These are phyloP conservation scores for Suhomyces faveliae DNA, from an alignment of 805 yeast species.

Conservation along the genomic window DNA sequence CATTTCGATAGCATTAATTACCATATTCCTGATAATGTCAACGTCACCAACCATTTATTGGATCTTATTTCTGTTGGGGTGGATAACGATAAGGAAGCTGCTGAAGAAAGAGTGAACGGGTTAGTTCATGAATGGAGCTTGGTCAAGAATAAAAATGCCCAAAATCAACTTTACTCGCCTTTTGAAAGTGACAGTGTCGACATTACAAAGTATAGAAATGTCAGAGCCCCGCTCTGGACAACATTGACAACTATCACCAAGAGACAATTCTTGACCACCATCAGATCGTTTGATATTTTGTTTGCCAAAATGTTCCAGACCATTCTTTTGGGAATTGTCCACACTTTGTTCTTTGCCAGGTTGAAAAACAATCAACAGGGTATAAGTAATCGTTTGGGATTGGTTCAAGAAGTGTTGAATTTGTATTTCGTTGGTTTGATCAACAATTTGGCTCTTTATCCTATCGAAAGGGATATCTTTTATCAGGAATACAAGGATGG, in stretches of 20 bases:
- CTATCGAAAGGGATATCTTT: slow-evolving; percentile 23
- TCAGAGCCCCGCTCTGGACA: slow-evolving; percentile 4
- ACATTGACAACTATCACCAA: slow-evolving; percentile 15
- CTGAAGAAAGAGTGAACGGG: slow-evolving; percentile 20
- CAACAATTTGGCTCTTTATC: slow-evolving; percentile 25
- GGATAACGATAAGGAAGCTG: slow-evolving; percentile 24
- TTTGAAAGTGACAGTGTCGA: background rate
- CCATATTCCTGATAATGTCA: slow-evolving; percentile 14
- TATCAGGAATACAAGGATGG: slow-evolving; percentile 28
- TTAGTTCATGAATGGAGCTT: slow-evolving; percentile 30
- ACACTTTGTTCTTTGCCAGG: slow-evolving; percentile 25
- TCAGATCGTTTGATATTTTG: slow-evolving; percentile 21
- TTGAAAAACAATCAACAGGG: slow-evolving; percentile 19
- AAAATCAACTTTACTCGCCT: background rate
- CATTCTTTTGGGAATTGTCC: slow-evolving; percentile 18
- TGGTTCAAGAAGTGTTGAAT: slow-evolving; percentile 23
- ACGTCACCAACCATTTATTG: slow-evolving; percentile 21
- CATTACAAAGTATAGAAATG: background rate
- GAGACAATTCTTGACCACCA: slow-evolving; percentile 20
- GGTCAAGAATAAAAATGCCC: background rate
- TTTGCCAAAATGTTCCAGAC: slow-evolving; percentile 20
- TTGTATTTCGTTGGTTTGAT: slow-evolving; percentile 25
- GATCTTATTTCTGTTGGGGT: slow-evolving; percentile 45
- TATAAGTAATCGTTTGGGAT: slow-evolving; percentile 23
- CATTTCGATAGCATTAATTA: slow-evolving; percentile 14